Base-by-base conservation (phyloP, 1,139 yeast genomes). In the Hemisphaericaspora subhashii region DNA sequence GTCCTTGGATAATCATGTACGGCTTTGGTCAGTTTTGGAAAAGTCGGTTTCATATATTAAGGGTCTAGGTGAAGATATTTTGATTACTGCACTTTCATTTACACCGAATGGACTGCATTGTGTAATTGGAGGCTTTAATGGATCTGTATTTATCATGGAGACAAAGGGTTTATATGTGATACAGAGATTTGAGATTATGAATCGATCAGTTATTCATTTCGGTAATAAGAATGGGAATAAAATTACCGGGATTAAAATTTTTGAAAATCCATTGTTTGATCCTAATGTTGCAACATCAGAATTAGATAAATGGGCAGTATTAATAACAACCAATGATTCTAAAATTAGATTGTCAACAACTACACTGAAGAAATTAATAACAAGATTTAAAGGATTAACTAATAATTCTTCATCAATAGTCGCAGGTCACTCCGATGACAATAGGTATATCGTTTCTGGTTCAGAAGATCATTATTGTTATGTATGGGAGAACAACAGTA, bases 11-110 rank as follows among this genome's bases (percentile, higher is more conserved):
- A 84, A 86, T 46, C 71, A 77, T 31, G 72, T 87, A n/a, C 64
- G 95, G 42, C 63, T 90, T 16, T 87, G 96, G 95, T 84, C 92
- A 3, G 82, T 90, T 25, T 69, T 90, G 31, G 97, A 89, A 43
- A 52, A 55, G 7, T 52, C 51, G 11, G 62, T 70, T 20, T 63
- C 75, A 0, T 72, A 53, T 44, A 53, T 51, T 16, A 58, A 54
- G 23, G 55, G 66, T 44, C 50, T 72, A 39, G 77, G 74, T 3
- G 79, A 79, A 43, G 79, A 81, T 38, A 81, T 82, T 12, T 61
- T 82, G 42, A 76, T 86, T 10, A 86, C 95, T 0, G 86, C 94
- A 1, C 70, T 83, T 25, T 74, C 76, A 2, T 81, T 86, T 48
- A 72, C 88, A 0, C 89, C 92, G 0, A 79, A 79, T 51, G 95